Conservation (phyloP, 306 rosid species). For the Acacia melanoxylon region DNA sequence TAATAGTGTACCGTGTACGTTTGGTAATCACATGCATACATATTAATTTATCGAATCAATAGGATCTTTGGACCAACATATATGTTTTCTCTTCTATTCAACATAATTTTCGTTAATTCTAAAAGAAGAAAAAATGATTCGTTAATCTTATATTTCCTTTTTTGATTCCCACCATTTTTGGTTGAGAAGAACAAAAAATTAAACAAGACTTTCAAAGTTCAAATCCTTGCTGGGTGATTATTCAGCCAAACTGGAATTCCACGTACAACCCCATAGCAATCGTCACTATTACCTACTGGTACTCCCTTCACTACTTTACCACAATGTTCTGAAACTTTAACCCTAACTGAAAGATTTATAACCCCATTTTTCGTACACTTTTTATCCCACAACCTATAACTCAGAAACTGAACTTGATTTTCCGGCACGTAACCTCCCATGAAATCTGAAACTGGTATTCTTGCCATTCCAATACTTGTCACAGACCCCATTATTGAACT, state of each 20-base stretch:
- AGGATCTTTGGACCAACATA: background rate
- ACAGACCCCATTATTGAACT: slow-evolving; percentile 12
- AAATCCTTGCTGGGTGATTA: background rate
- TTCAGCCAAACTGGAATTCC: slow-evolving; percentile 52
- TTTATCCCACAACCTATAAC: slow-evolving; percentile 60
- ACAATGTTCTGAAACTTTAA: slow-evolving; percentile 16
- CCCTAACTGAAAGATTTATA: slow-evolving; percentile 54
- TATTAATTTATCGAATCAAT: background rate
- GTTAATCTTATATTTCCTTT: background rate
- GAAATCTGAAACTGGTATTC: slow-evolving; percentile 53
- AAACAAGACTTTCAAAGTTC: background rate
- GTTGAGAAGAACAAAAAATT: background rate
- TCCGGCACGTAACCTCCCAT: slow-evolving; percentile 38
- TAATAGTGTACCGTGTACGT: too few species aligned
- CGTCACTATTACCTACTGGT: background rate
- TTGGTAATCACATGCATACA: background rate
- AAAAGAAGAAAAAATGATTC: background rate
- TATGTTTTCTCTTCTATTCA: background rate
- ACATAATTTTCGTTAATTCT: background rate
- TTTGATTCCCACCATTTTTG: background rate
- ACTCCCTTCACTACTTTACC: background rate
- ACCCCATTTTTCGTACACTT: slow-evolving; percentile 53
- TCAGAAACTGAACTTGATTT: slow-evolving; percentile 48
- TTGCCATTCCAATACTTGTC: slow-evolving; percentile 39
- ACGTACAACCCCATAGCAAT: slow-evolving; percentile 28